A percentile compares a stretch with the other conserved stretches of the same genome.
Evolutionary conservation across 441 rosid species (phyloP).

Genomic region (Corymbia citriodora): DNA sequence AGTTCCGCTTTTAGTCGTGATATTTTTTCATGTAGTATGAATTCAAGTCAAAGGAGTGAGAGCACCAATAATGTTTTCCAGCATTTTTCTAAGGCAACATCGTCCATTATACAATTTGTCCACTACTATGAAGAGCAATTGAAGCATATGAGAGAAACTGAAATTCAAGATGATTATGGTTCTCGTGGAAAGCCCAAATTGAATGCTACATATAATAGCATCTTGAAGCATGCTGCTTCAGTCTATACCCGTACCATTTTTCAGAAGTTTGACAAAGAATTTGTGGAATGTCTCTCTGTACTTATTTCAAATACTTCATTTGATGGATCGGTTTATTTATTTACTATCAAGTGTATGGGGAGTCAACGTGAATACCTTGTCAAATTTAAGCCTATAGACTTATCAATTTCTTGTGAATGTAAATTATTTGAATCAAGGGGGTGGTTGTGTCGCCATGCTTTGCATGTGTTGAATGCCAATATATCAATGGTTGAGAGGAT

Average conservation of each 20-base stretch:
- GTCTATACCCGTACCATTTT: not conserved
- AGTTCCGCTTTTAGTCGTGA: not conserved
- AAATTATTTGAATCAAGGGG: not conserved
- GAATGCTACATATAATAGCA: not conserved
- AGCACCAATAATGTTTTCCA: not conserved
- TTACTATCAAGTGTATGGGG: not conserved
- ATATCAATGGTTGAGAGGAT: not conserved
- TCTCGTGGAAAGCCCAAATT: not conserved
- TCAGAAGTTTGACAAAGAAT: not conserved
- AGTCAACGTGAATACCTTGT: not conserved
- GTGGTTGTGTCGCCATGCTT: not conserved
- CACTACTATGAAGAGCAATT: not conserved
- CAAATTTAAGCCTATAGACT: not conserved
- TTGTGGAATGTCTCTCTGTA: not conserved
- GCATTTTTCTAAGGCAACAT: not conserved
- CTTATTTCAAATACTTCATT: not conserved
- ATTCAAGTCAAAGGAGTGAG: not conserved
- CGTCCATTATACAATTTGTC: not conserved
- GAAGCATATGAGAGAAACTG: not conserved
- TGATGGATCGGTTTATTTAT: not conserved
- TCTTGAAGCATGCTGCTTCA: not conserved
- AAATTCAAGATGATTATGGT: not conserved
- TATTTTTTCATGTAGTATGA: not conserved
- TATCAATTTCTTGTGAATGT: not conserved
- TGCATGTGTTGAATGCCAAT: not conserved